Conservation (phyloP, 345 rosid genomes). For the Barbarea vulgaris region DNA sequence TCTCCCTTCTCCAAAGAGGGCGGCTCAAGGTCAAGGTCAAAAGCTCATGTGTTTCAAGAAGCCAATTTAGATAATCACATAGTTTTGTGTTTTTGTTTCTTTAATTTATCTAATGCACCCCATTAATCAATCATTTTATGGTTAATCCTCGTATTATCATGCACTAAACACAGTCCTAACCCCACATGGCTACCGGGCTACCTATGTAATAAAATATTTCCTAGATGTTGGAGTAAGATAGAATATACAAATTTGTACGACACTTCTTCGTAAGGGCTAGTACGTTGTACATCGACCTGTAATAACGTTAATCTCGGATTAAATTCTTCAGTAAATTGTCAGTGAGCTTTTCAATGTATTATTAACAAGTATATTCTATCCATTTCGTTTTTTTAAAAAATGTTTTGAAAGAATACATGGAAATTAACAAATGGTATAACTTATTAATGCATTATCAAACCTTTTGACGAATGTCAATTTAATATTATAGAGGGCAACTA, state of each 20-base stretch:
- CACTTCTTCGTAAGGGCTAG: conserved; percentile 4
- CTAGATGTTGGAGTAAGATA: conserved; percentile 15
- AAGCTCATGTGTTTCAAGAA: conserved; percentile 36
- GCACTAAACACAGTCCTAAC: conserved; percentile 26
- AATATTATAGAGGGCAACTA: neutral
- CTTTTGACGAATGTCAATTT: neutral
- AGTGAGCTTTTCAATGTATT: neutral
- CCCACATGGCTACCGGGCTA: conserved; percentile 42
- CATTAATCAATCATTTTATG: conserved; percentile 36
- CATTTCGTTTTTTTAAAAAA: neutral
- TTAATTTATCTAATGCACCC: conserved; percentile 27
- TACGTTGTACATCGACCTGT: conserved; percentile 15
- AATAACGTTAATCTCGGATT: conserved; percentile 10
- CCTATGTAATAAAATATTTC: conserved; percentile 32
- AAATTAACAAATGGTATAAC: neutral
- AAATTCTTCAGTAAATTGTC: conserved; percentile 12
- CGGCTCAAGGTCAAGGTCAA: conserved; percentile 43
- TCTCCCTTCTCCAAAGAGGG: conserved; percentile 30
- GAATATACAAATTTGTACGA: conserved; percentile 31
- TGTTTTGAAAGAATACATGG: neutral
- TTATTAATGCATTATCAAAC: neutral
- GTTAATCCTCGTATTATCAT: conserved; percentile 39
- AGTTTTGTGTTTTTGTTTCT: neutral
- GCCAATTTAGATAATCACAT: conserved; percentile 24
- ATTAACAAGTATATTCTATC: neutral